phyloP scores from a whole-genome alignment of 805 yeast genomes.

The Cyberlindnera lachancei region DNA sequence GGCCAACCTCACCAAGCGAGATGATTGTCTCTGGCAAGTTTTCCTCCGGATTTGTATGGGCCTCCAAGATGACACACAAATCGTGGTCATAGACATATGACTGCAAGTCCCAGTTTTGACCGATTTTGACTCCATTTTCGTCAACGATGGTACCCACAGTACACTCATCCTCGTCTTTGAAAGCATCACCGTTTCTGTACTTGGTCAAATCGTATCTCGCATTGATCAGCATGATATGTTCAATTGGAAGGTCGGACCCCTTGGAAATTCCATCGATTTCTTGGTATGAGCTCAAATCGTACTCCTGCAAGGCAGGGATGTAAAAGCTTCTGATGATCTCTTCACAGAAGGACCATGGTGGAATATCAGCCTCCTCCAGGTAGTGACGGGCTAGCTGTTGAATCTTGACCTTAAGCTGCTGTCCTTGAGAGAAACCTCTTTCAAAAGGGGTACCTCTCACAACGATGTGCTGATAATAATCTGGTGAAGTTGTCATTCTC shows the following conservation, averaged over 20 bases:
- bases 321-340: constrained; percentile 9
- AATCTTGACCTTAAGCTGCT: constrained; percentile 8
- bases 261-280: constrained; percentile 10
- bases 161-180: constrained; percentile 11
- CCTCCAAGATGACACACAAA: constrained; percentile 7
- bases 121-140: constrained; percentile 11
- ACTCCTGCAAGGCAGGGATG: constrained; percentile 10
- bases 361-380: constrained; percentile 9
- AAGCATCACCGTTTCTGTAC: constrained; percentile 6
- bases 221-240: constrained; percentile 10
- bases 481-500: constrained; percentile 2
- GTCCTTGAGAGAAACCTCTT: constrained; percentile 10
- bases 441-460: constrained; percentile 9
- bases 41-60: constrained; percentile 10
- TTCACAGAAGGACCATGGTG: constrained; percentile 8
- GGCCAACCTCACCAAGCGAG: constrained; percentile 13
- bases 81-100: constrained; percentile 9
- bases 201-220: constrained; percentile 12
- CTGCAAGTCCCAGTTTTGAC: constrained; percentile 13
- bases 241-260: constrained; percentile 8
- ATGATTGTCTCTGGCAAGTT: constrained; percentile 8
- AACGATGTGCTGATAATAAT: constrained; percentile 8
- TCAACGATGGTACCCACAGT: constrained; percentile 11
- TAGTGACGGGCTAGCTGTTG: constrained; percentile 8
- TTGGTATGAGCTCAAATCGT: constrained; percentile 4